A percentile compares a stretch with the other conserved stretches of the same genome.
Evolutionary conservation across 2,329 filamentous ascomycete genomes (phyloP).

Genomic region (Botryotinia calthae): DNA sequence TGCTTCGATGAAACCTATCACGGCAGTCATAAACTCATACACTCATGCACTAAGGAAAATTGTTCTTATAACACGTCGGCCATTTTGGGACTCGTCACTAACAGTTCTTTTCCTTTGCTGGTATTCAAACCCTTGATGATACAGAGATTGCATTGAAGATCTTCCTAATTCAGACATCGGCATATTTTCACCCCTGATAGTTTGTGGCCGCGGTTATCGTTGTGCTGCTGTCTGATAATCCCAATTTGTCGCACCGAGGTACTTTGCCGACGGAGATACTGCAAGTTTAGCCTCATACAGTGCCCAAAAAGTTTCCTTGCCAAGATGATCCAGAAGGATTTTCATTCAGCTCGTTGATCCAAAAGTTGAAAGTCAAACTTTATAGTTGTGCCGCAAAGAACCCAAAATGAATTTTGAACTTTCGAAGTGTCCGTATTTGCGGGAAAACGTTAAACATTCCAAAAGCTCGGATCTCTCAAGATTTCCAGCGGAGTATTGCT

Average conservation of each 20-base stretch:
- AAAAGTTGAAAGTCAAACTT: not conserved
- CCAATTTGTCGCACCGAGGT: slow-evolving; percentile 14
- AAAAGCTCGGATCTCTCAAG: not conserved
- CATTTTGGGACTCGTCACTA: slow-evolving; percentile 3
- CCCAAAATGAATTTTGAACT: not conserved
- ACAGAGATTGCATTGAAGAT: slow-evolving; percentile 20
- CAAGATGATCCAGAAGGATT: slow-evolving; percentile 14
- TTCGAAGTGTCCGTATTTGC: not conserved
- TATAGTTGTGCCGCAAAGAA: not conserved
- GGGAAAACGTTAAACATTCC: not conserved
- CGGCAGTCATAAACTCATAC: slow-evolving; percentile 2
- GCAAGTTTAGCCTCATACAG: slow-evolving; percentile 6
- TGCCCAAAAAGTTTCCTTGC: not conserved
- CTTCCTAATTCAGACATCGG: slow-evolving; percentile 18
- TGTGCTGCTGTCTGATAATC: slow-evolving; percentile 8
- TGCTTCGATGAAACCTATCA: slow-evolving; percentile 12
- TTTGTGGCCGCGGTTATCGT: slow-evolving; percentile 7
- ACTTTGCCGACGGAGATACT: slow-evolving; percentile 18
- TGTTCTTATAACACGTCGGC: slow-evolving; percentile 4
- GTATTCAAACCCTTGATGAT: slow-evolving; percentile 5
- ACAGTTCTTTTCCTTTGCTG: slow-evolving; percentile 15
- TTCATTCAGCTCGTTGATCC: not conserved
- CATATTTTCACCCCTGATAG: slow-evolving; percentile 7
- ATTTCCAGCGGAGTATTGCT: not conserved
- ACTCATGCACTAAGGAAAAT: slow-evolving; percentile 9